These are phyloP conservation scores for Cystofilobasidium bisporidii DNA, from an alignment of 768 basidiomycete genomes.

Conservation along the genomic window DNA sequence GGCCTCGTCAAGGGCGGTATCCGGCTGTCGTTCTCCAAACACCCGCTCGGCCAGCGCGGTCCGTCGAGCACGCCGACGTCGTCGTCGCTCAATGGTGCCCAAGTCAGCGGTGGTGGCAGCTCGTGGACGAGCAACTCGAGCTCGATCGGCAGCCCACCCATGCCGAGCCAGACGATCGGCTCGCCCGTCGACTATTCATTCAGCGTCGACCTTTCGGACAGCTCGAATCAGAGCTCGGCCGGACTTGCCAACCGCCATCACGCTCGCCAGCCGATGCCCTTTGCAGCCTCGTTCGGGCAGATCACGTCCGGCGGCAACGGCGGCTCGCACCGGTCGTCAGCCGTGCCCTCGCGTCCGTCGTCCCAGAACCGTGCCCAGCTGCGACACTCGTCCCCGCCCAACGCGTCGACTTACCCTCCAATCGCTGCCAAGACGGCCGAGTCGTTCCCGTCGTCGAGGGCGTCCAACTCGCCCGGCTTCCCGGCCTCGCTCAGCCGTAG, in stretches of 20 bases:
- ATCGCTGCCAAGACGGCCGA: slow-evolving; percentile 5
- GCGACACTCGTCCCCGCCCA: slow-evolving; percentile 16
- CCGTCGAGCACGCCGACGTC: slow-evolving; percentile 12
- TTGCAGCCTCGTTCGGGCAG: slow-evolving; percentile 1
- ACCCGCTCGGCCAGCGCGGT: slow-evolving; percentile 64
- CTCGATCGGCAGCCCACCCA: slow-evolving; percentile 4
- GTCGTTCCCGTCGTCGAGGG: background rate
- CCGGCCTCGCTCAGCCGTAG: slow-evolving; percentile 3
- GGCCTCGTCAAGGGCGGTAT: slow-evolving; percentile 96
- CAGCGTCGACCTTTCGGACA: slow-evolving; percentile 5
- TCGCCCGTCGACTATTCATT: slow-evolving; percentile 14
- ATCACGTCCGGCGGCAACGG: background rate
- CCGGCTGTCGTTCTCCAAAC: slow-evolving; percentile 93
- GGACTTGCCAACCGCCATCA: background rate
- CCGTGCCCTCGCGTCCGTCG: background rate
- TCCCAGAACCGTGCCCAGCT: background rate
- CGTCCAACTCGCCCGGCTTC: background rate
- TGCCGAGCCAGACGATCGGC: slow-evolving; percentile 3
- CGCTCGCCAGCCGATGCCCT: background rate
- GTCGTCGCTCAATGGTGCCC: background rate
- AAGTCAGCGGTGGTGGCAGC: background rate
- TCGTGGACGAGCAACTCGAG: slow-evolving; percentile 5
- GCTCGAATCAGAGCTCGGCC: background rate
- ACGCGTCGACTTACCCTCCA: slow-evolving; percentile 7
- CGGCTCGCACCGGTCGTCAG: background rate